These are phyloP conservation scores for Neurospora tetrasperma DNA, from an alignment of 495 filamentous ascomycete genomes.

Conservation along the genomic window DNA sequence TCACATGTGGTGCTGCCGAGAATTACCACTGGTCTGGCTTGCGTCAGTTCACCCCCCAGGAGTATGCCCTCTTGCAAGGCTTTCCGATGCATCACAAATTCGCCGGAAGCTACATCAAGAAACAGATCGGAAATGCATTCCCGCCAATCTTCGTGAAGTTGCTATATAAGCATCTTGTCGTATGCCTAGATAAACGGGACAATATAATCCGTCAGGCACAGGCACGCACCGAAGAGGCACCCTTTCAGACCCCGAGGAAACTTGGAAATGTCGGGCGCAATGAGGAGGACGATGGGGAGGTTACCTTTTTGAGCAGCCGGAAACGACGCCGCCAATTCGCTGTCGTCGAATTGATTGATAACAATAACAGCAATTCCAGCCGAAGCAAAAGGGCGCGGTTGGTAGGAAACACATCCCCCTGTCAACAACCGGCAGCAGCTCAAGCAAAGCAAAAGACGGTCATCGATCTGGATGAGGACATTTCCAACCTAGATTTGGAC, in stretches of 20 bases:
- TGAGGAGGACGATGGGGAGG: background rate
- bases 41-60: conserved; percentile 58
- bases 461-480: background rate
- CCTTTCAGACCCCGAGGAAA: background rate
- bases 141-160: conserved; percentile 53
- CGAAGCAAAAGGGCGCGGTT: background rate
- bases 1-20: conserved; percentile 61
- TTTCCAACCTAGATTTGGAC: rapidly evolving
- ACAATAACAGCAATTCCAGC: background rate
- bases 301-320: background rate
- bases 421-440: background rate
- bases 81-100: conserved; percentile 64
- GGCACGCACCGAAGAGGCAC: background rate
- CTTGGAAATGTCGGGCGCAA: background rate
- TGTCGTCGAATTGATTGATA: background rate
- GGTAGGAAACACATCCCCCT: background rate
- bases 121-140: conserved; percentile 84
- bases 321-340: background rate
- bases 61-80: conserved; percentile 65
- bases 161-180: conserved; percentile 48
- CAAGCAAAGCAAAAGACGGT: background rate
- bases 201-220: conserved; percentile 8
- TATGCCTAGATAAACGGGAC: conserved; percentile 49
- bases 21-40: conserved; percentile 60
- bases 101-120: conserved; percentile 34